A percentile compares a stretch with the other conserved stretches of the same genome.
Evolutionary conservation across 257 asterid species (phyloP).

Genomic region (Penstemon eatonii): DNA sequence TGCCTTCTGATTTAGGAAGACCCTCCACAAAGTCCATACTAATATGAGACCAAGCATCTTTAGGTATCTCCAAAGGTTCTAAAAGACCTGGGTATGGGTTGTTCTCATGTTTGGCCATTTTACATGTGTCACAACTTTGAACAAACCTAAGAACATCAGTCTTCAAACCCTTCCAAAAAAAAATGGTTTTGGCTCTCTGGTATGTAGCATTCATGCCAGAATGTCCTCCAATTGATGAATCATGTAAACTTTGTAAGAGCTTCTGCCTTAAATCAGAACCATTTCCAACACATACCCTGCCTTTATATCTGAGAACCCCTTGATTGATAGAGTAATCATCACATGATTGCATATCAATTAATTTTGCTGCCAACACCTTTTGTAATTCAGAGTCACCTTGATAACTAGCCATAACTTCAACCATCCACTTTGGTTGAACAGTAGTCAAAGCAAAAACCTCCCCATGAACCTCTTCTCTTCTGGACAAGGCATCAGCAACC

Average conservation of each 20-base stretch:
- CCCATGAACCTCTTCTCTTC: neutral
- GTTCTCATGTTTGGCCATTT: neutral
- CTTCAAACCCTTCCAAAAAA: neutral
- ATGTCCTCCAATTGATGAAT: neutral
- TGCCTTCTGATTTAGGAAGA: neutral
- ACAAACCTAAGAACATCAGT: neutral
- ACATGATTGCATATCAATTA: neutral
- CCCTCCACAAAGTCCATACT: conserved; percentile 11
- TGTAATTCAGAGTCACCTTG: neutral
- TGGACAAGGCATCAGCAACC: neutral
- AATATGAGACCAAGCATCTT: neutral
- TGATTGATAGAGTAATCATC: neutral
- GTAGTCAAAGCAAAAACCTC: too few species aligned
- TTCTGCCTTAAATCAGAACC: neutral
- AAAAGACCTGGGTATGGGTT: neutral
- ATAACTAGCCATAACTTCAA: neutral
- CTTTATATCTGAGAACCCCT: neutral
- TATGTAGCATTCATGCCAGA: neutral
- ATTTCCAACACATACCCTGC: neutral
- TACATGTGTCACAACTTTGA: neutral
- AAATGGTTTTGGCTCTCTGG: neutral
- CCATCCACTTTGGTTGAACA: neutral
- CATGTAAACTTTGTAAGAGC: neutral
- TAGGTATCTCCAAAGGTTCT: neutral
- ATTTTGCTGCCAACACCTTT: too few species aligned